Percentiles rank a stretch among this genome's conserved stretches.
phyloP scores from a whole-genome alignment of 2,329 filamentous ascomycete genomes.

The Plectosphaerella sp. region DNA sequence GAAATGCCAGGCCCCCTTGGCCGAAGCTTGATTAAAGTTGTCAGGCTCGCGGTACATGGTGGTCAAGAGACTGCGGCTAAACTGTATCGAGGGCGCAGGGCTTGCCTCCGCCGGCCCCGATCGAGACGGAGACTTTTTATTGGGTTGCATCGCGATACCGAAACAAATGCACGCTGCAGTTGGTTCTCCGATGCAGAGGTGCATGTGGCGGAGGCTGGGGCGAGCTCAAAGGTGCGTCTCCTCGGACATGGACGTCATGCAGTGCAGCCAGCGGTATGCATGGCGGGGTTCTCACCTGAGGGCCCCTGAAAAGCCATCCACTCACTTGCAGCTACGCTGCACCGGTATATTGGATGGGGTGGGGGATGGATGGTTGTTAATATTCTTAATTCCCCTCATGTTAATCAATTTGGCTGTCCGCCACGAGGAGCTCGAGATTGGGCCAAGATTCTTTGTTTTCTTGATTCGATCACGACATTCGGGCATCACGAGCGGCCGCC shows the following conservation, averaged over 20 bases:
- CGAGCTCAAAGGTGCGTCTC: conserved; percentile 5
- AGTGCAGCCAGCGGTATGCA: too few relatives aligned
- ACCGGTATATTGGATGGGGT: too few relatives aligned
- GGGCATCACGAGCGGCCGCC: too few relatives aligned
- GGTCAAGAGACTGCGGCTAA: neutral
- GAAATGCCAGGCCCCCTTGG: neutral
- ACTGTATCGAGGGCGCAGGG: neutral
- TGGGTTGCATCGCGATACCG: neutral
- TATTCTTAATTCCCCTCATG: too few relatives aligned
- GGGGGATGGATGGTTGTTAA: too few relatives aligned
- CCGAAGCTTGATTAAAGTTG: neutral
- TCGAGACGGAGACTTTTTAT: neutral
- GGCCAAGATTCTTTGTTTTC: too few relatives aligned
- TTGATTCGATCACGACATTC: too few relatives aligned
- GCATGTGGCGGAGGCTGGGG: neutral
- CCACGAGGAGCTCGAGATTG: too few relatives aligned
- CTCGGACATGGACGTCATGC: conserved; percentile 1
- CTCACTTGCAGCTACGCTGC: too few relatives aligned
- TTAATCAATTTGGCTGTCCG: too few relatives aligned
- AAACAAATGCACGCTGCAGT: neutral
- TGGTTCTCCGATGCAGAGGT: neutral
- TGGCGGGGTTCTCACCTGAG: too few relatives aligned
- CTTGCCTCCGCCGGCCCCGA: neutral
- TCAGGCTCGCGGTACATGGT: neutral
- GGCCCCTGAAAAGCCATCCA: too few relatives aligned